Base-by-base conservation (phyloP, 2,329 filamentous ascomycete species). In the Alternaria angustiovoidea region DNA sequence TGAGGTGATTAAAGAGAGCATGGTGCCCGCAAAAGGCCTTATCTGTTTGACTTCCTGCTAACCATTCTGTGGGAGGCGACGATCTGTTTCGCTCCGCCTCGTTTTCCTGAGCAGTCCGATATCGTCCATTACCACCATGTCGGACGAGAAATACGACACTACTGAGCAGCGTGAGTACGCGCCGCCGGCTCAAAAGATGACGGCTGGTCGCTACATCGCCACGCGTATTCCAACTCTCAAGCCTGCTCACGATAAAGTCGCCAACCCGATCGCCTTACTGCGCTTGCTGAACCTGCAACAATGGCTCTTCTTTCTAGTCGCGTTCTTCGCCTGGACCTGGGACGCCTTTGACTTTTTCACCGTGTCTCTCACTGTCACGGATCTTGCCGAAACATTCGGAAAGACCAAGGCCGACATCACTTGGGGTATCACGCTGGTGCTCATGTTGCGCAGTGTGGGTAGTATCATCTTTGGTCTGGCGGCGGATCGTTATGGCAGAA, bases 371-470 rank as follows among this genome's bases (percentile, higher is more conserved):
- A 86, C 85, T 0, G 83, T 88, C 16, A 75, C 78, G 6, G 70
- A 86, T 38, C 76, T 89, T 11, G 85, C 86, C 3, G 78, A 83
- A 58, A 73, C 78, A 3, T 89, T 89, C 66, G 80, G 78, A 49
- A 85, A 83, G 64, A 80, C 82, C 3, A 85, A 85, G 51, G 83
- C 82, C 9, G 84, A 88, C 54, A 88, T 89, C 59, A 88, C 87
- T 2, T 88, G 86, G 86, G 85, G 81, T 48, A 81, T 83, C 58
- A 81, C 70, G 0, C 66, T 75, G 12, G 75, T 75, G 36, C 62
- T 89, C 16, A 89, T 89, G 87, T 81, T 88, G 62, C 82, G 87
- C 49, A 86, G 84, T 3, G 83, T 89, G 7, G 87, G 87, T 7
- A 81, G 85, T 14, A 83, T 87, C 62, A 83, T 82, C 18, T 89